A percentile compares a stretch with the other conserved stretches of the same genome.
phyloP scores from a whole-genome alignment of 805 yeast species.

The Torulaspora microellipsoides region DNA sequence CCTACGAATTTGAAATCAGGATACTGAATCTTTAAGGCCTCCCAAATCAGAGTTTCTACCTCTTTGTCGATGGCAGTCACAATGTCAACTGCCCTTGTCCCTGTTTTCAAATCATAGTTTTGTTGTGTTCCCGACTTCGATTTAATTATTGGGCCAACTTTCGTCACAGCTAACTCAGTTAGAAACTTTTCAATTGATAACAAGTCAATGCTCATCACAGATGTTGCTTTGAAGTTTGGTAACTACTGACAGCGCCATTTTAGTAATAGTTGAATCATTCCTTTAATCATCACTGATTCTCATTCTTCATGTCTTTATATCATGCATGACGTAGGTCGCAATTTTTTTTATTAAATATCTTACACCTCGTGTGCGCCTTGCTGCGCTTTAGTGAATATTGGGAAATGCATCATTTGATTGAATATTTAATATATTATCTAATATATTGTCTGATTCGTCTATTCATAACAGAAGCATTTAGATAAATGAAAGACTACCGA shows the following conservation, averaged over 20 bases:
- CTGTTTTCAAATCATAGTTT: slow-evolving; percentile 31
- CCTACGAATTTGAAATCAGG: slow-evolving; percentile 55
- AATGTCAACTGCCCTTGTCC: slow-evolving; percentile 47
- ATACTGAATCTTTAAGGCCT: slow-evolving; percentile 31
- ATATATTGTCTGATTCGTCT: too few relatives aligned
- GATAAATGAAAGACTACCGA: background rate
- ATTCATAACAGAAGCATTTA: background rate
- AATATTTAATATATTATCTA: too few relatives aligned
- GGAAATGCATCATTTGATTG: too few relatives aligned
- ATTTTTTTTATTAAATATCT: too few relatives aligned
- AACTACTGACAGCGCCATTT: too few relatives aligned
- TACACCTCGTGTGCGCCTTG: too few relatives aligned
- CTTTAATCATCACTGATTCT: background rate
- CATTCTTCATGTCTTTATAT: background rate
- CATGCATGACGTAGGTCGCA: too few relatives aligned
- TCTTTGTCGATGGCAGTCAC: slow-evolving; percentile 60
- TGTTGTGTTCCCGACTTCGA: slow-evolving; percentile 44
- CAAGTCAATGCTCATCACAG: slow-evolving; percentile 15
- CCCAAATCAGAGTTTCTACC: slow-evolving; percentile 45
- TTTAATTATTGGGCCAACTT: slow-evolving; percentile 46
- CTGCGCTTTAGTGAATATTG: too few relatives aligned
- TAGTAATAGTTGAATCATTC: too few relatives aligned
- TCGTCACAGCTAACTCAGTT: slow-evolving; percentile 24
- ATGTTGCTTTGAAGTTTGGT: too few relatives aligned
- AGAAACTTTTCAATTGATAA: slow-evolving; percentile 26